Base-by-base conservation (phyloP, 2,329 filamentous ascomycete genomes). In the Monosporascus sp. region DNA sequence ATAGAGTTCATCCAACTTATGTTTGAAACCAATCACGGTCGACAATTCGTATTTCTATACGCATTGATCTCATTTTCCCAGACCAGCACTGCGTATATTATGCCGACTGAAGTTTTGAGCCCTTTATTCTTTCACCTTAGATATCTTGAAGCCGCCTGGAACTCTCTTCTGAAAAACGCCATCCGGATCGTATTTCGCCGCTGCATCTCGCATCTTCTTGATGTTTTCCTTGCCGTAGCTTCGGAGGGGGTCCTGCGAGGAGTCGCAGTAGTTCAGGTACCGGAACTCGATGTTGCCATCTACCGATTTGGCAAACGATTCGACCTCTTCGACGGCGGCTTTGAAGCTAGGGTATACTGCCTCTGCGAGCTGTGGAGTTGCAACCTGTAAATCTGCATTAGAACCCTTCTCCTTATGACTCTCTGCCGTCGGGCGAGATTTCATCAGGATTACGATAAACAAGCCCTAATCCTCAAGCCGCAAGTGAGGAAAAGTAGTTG, bases 171-270 rank as follows among this genome's bases (percentile, higher is more conserved):
- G 49, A 26, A 44, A 51, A 19, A 51, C 26, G 1, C 40, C 37
- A 11, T 35, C 38, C 3, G 49, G 49, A 31, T 45, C 49, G 38
- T 51, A 51, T 35, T 37, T 51, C 16, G 49, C 40, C 9, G 49
- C 40, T n/a, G 43, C 49, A 24, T 51, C 43, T 16, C 35, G 27
- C 49, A 51, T 37, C 14, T 44, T 51, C 37, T 26, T 31, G 7
- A 51, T 16, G 7, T 44, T 51, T 20, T 51, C 40, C 31, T 26
- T 43, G 7, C 49, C 49, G 38, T 51, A 51, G 40, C 49, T 51
- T 9, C 49, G 24, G 27, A 51, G 49, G 16, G 49, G 49, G 27
- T 37, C 20, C 24, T 45, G 49, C 7, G 31, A 43, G 22, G 24
- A 26, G 40, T 51, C 37, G 27, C 37, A 27, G 16, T 51, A 51